Conservation (phyloP, 345 rosid species). For the Gossypium longicalyx region DNA sequence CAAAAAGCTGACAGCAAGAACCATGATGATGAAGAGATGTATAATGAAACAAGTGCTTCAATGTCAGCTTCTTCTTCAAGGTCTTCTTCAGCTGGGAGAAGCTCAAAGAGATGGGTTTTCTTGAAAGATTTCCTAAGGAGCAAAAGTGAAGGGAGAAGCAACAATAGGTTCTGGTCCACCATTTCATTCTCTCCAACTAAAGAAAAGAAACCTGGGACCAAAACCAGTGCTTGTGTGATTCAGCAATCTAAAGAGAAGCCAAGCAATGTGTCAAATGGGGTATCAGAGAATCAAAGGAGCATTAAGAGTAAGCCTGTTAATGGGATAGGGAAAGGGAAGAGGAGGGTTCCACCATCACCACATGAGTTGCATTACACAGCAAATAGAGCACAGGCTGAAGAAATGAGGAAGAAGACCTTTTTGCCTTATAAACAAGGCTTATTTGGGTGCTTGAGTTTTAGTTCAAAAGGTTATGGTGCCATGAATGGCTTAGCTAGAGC, state of each 20-base stretch:
- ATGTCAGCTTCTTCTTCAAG: constrained; percentile 74
- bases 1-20: constrained; percentile 15
- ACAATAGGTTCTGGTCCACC: constrained; percentile 65
- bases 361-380: constrained; percentile 92
- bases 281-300: constrained; percentile 21
- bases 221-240: neutral
- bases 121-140: constrained; percentile 78
- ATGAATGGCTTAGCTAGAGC: constrained; percentile 87
- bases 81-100: constrained; percentile 82
- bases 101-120: constrained; percentile 90
- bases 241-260: constrained; percentile 26
- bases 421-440: constrained; percentile 92
- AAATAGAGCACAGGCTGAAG: constrained; percentile 90
- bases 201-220: constrained; percentile 39
- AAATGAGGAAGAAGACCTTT: constrained; percentile 89
- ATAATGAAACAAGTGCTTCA: constrained; percentile 35
- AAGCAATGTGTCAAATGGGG: neutral
- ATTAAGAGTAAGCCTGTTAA: constrained; percentile 38
- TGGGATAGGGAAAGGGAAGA: constrained; percentile 44
- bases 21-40: constrained; percentile 20
- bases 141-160: constrained; percentile 89
- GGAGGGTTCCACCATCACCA: constrained; percentile 58
- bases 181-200: constrained; percentile 63
- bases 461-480: constrained; percentile 91
- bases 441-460: constrained; percentile 89